Evolutionary conservation across 768 basidiomycete genomes (phyloP).

Genomic region (Mrakia blollopis): DNA sequence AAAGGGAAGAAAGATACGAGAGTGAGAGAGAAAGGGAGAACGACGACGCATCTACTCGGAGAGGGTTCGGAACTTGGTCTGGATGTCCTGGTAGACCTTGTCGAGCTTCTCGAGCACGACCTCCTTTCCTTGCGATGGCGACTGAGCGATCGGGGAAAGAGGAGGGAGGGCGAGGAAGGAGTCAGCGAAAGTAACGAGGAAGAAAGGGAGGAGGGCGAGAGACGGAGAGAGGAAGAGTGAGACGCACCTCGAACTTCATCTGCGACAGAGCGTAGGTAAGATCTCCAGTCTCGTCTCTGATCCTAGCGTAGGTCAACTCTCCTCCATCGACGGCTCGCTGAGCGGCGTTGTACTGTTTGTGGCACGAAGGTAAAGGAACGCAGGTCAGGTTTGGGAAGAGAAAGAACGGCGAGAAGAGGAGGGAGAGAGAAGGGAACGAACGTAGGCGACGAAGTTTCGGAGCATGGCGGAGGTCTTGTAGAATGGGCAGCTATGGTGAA

Average conservation of each 20-base stretch:
- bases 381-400: neutral
- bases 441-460: constrained; percentile 77
- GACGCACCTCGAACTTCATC: constrained; percentile 92
- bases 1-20: neutral
- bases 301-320: constrained; percentile 58
- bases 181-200: too few relatives aligned
- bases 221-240: neutral
- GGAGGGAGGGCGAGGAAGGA: too few relatives aligned
- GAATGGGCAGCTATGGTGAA: constrained; percentile 28
- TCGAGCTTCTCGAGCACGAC: constrained; percentile 76
- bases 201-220: neutral
- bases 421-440: neutral
- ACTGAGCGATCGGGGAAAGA: constrained; percentile 49
- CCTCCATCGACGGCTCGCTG: constrained; percentile 75
- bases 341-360: constrained; percentile 54
- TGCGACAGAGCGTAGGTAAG: constrained; percentile 96
- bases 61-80: constrained; percentile 65
- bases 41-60: constrained; percentile 43
- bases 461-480: constrained; percentile 67
- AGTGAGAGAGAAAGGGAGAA: neutral
- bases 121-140: constrained; percentile 85
- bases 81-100: constrained; percentile 73
- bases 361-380: neutral
- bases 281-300: constrained; percentile 80
- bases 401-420: neutral